Conservation (phyloP, 2,329 filamentous ascomycete species). For the Fusarium sp. region DNA sequence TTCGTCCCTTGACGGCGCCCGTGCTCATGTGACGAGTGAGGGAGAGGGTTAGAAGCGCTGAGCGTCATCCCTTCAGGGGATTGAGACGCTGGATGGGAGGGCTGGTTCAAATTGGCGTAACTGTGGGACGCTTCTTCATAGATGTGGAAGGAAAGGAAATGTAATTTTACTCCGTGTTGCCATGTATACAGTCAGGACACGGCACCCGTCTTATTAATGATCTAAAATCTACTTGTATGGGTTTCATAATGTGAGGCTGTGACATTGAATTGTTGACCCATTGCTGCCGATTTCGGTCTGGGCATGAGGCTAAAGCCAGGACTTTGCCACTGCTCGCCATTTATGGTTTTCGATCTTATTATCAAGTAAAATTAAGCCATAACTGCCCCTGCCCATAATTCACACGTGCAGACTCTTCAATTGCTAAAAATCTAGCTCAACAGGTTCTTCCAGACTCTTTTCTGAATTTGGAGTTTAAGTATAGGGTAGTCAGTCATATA, state of each 20-base stretch:
- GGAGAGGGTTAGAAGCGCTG: conserved; percentile 31
- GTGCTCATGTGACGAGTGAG: conserved; percentile 20
- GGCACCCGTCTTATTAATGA: conserved; percentile 49
- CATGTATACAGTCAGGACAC: conserved; percentile 52
- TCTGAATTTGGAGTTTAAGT: neutral
- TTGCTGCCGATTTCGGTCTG: neutral
- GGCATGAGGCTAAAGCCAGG: neutral
- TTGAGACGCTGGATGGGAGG: conserved; percentile 31
- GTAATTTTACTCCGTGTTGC: conserved; percentile 58
- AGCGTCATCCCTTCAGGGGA: conserved; percentile 27
- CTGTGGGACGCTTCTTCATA: conserved; percentile 50
- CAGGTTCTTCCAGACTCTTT: neutral
- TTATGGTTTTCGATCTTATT: neutral
- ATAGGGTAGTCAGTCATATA: conserved; percentile 23
- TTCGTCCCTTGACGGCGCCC: conserved; percentile 21
- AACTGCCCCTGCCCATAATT: neutral
- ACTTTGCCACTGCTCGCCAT: neutral
- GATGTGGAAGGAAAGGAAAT: conserved; percentile 52
- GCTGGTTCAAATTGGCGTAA: conserved; percentile 41
- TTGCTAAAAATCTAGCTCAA: neutral
- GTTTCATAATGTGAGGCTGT: neutral
- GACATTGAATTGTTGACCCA: neutral
- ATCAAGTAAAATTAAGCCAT: neutral
- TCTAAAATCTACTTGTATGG: conserved; percentile 40
- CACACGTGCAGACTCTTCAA: neutral